Percentiles rank a stretch among this genome's conserved stretches.
These are phyloP conservation scores for Ormosia semicastrata DNA, from an alignment of 306 rosid species.

Conservation along the genomic window DNA sequence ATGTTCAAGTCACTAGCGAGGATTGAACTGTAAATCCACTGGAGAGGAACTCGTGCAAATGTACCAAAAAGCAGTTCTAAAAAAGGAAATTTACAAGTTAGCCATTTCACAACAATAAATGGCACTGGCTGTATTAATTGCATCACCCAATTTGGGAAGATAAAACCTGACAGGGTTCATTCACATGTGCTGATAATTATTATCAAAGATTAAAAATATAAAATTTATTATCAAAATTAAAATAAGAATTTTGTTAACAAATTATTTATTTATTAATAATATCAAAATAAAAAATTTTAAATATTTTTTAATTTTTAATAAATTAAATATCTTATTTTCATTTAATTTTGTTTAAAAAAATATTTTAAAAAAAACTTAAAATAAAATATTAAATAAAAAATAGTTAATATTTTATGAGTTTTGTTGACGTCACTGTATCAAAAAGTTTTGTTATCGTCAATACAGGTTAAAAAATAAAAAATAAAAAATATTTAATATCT, in stretches of 20 bases:
- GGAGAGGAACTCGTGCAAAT: background rate
- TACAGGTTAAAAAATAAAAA: too few species aligned
- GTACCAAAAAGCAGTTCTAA: background rate
- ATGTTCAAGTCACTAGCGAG: background rate
- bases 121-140: conserved; percentile 35
- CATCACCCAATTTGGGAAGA: conserved; percentile 22
- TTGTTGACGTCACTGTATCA: too few species aligned
- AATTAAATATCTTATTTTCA: background rate
- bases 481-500: too few species aligned
- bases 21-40: background rate
- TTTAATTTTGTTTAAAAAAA: too few species aligned
- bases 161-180: conserved; percentile 43
- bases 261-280: too few species aligned
- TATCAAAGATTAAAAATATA: conserved; percentile 5
- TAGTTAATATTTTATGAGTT: too few species aligned
- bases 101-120: conserved; percentile 34
- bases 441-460: too few species aligned
- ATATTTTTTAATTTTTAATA: too few species aligned
- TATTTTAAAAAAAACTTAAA: too few species aligned
- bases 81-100: background rate
- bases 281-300: too few species aligned
- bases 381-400: too few species aligned
- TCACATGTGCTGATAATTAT: conserved; percentile 32
- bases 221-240: background rate
- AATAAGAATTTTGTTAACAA: too few species aligned